Percentiles rank a stretch among this genome's conserved stretches.
Conservation (phyloP, 2,329 filamentous ascomycete species). For the Curvularia verruculosa region DNA sequence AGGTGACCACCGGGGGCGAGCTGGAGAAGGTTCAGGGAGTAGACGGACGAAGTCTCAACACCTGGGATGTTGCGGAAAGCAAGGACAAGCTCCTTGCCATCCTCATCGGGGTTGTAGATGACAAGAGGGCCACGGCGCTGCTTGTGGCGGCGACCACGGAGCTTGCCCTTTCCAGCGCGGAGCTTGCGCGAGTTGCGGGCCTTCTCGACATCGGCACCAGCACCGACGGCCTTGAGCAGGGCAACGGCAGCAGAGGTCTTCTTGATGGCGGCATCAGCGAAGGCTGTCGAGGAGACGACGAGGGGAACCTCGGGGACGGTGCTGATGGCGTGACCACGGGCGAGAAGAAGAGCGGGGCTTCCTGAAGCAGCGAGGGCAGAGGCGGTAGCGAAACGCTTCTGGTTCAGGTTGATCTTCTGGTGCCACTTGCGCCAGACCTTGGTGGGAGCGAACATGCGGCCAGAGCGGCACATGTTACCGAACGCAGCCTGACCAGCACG, state of each 20-base stretch:
- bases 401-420: conserved; percentile 98
- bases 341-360: conserved; percentile 90
- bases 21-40: conserved; percentile 96
- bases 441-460: conserved; percentile 99
- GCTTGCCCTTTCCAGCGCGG: conserved; percentile 98
- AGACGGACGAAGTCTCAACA: conserved; percentile 95
- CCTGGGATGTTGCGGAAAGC: conserved; percentile 99
- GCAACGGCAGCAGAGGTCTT: conserved; percentile 88
- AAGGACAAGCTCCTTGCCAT: conserved; percentile 90
- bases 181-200: conserved; percentile 96
- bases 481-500: conserved; percentile 99
- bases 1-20: conserved; percentile 98
- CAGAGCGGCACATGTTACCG: conserved; percentile 99
- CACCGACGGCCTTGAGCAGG: conserved; percentile 90
- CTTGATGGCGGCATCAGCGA: conserved; percentile 77
- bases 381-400: conserved; percentile 98
- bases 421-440: conserved; percentile 99
- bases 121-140: conserved; percentile 97
- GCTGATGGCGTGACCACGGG: conserved; percentile 94
- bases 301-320: conserved; percentile 95
- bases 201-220: conserved; percentile 89
- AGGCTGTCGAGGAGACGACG: conserved; percentile 88
- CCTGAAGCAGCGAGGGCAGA: conserved; percentile 97
- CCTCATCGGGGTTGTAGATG: conserved; percentile 94
- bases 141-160: conserved; percentile 93